Base-by-base conservation (phyloP, 2,329 filamentous ascomycete species). In the Hymenoscyphus fructigenus region DNA sequence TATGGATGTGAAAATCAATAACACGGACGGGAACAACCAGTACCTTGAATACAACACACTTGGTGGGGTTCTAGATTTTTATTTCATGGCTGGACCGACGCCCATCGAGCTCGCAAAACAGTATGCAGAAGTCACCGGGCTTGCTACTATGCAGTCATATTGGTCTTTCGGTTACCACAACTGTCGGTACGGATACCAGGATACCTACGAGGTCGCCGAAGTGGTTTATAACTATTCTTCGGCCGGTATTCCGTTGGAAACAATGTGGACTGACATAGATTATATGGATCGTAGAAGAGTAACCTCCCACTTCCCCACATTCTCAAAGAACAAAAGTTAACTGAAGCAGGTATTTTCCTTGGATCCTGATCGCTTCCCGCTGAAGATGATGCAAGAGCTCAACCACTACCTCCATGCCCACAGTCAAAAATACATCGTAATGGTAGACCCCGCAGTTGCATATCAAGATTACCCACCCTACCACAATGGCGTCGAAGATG, bases 1-100 rank as follows among this genome's bases (percentile, higher is more conserved):
- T 38, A 93, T 93, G 88, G 90, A 93, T 66, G 82, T 93, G 75
- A 89, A 88, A 70, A 87, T 93, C 75, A 84, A 92, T 74, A 84
- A 86, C 67, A 85, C 84, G 1, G 77, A 80, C 5, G 76, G 81
- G 28, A 80, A 82, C 28, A 62, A 70, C 57, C 70, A 93, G 74
- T 92, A 88, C 65, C 83, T 95, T 5, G 90, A 93, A 76, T 95
- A 93, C 78, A 92, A 93, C 75, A 86, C 86, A 0, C 81, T 94
- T 0, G 91, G 91, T 6, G 91, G 92, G 10, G 83, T 93, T 23
- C 74, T 95, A 1, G 92, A 94, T 75, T 85, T 90, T 60, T 89
- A 89, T 73, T 89, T 90, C 72, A 71, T 89, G 10, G 81, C 85
- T 9, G 88, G 87, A 0, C 84, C 85, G 0, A 81, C 79, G 0